phyloP scores from a whole-genome alignment of 2,329 filamentous ascomycete genomes.

The Peltaster fructicola region DNA sequence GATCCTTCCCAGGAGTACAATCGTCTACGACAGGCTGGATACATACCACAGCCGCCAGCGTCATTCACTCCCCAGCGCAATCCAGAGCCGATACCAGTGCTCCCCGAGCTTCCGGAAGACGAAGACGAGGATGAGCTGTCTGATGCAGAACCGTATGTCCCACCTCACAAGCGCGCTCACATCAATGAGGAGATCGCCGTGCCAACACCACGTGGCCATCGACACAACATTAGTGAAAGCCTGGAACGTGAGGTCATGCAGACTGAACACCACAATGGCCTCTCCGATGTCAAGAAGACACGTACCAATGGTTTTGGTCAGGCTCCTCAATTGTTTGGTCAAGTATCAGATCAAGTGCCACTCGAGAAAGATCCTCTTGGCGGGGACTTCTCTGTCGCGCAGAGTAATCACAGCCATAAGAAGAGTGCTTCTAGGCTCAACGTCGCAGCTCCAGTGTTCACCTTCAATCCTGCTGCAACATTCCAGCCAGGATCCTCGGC shows the following conservation, averaged over 20 bases:
- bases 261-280: slow-evolving; percentile 52
- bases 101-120: slow-evolving; percentile 58
- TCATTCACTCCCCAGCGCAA: slow-evolving; percentile 33
- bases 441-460: slow-evolving; percentile 45
- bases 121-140: slow-evolving; percentile 40
- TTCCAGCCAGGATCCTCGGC: slow-evolving; percentile 15
- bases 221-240: slow-evolving; percentile 57
- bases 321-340: not conserved
- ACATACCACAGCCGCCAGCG: slow-evolving; percentile 7
- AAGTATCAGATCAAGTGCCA: not conserved
- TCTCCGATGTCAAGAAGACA: slow-evolving; percentile 9
- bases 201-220: slow-evolving; percentile 42
- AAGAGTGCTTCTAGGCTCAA: slow-evolving; percentile 53
- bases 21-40: slow-evolving; percentile 28
- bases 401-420: slow-evolving; percentile 45
- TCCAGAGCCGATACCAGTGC: slow-evolving; percentile 25
- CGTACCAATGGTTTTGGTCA: slow-evolving; percentile 4
- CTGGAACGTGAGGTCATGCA: slow-evolving; percentile 74
- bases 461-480: slow-evolving; percentile 16
- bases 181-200: slow-evolving; percentile 34
- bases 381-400: slow-evolving; percentile 35
- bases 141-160: slow-evolving; percentile 12
- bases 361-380: slow-evolving; percentile 10
- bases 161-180: slow-evolving; percentile 16
- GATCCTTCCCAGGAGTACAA: slow-evolving; percentile 18